Evolutionary conservation across 805 yeast species (phyloP), one percentile per base, ranked within the genome.

Genomic region (Candida xyloterini): DNA sequence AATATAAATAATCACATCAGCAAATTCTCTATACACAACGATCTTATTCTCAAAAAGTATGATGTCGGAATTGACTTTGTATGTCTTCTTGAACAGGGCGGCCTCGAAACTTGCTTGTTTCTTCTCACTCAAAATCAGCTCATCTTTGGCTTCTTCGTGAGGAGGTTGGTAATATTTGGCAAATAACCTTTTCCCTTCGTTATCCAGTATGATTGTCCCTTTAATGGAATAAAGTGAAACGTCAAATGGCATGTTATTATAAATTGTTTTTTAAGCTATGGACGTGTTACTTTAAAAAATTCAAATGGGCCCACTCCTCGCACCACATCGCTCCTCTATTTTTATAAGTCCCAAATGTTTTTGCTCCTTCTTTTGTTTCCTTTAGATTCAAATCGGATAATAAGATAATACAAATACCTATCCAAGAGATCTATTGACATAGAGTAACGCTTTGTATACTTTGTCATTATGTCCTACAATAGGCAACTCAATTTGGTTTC

Each of bases 131-230:
- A 55, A 33, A 35, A 55, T 41, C 43, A 52, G 38, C 46, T 55
- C 67, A 56, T 53, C 60, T 18, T 63, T 64, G 5, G 60, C 56
- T 18, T 55, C 52, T 27, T 55, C 63, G 48, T 80, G 81, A 27
- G 88, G 84, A 9, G 83, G 77, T 36, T 71, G 69, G 68, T 83
- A 91, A 71, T 91, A 93, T 58, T 90, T 90, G 47, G 95, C 82
- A 56, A 76, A 84, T 28, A 93, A 66, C 52, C 98, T 71, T 40
- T 79, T 74, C 11, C 95, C 96, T 40, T 81, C 83, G 52, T 70
- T 76, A 62, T 90, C 97, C 50, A 93, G 75, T 50, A 93, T 76
- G 51, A 91, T 65, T 30, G 84, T 71, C 4, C 96, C 93, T 27
- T 84, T 74, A 36, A 91, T 80, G 7, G 96, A 73, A 68, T 91